Evolutionary conservation across 2,329 filamentous ascomycete genomes (phyloP), one percentile per base, ranked within the genome.

Genomic region (Pseudodiploospora longispora): DNA sequence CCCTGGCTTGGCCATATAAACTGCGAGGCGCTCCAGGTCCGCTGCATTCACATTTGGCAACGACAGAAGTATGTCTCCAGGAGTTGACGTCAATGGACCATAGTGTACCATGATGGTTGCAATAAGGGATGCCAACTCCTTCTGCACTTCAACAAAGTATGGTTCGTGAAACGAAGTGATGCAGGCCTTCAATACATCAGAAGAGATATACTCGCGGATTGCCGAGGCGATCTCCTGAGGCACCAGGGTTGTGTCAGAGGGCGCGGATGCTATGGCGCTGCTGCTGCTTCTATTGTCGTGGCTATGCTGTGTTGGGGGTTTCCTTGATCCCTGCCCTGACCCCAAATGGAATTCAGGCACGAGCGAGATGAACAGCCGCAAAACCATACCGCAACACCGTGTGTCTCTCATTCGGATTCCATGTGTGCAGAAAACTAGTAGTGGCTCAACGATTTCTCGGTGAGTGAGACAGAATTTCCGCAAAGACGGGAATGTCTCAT

Each of bases 121-220:
- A 49, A 98, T 95, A 33, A 97, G 73, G 27, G 82, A 78, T 1
- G 89, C 91, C 27, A 98, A 75, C 41, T 98, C 90, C 60, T 90
- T 91, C 58, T 98, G 93, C 50, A 94, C 79, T 54, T 98, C 93
- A 31, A 96, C 90, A 64, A 97, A 98, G 64, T 97, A 96, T 0
- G 88, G 83, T 53, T 98, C 93, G 65, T 97, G 87, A 41, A 98
- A 80, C 2, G 87, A 94, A 2, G 83, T 87, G 60, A 96, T 87
- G 57, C 86, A 91, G 0, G 89, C 88, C 67, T 90, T 87, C 40
- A 98, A 76, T 3, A 97, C 87, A 52, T 95, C 86, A 5, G 82
- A 81, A 42, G 83, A 88, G 58, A 97, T 90, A 63, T 90, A 98
- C 58, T 95, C 88, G 42, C 90, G 82, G 50, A 97, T 86, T 6